Conservation (phyloP, 2,329 filamentous ascomycete genomes). For the Phialophora expanda region DNA sequence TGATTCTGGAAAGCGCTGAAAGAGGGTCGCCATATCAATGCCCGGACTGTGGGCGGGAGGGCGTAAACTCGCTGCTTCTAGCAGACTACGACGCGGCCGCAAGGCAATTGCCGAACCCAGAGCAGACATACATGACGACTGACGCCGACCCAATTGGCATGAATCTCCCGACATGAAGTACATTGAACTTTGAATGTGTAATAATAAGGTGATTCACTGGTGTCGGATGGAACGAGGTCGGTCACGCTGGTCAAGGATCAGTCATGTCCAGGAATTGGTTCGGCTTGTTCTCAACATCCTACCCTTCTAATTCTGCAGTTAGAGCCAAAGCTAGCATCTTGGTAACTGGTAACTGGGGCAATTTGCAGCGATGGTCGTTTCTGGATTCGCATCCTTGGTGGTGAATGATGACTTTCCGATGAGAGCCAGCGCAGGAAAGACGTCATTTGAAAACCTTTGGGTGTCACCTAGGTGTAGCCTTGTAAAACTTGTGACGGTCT, state of each 20-base stretch:
- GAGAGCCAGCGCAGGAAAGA: not conserved
- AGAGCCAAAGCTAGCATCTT: constrained; percentile 37
- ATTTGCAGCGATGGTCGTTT: not conserved
- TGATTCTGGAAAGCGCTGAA: not conserved
- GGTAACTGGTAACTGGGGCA: not conserved
- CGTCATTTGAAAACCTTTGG: constrained; percentile 4
- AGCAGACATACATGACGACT: constrained; percentile 78
- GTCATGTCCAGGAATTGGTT: constrained; percentile 4
- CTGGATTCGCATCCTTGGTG: not conserved
- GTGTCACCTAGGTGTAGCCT: no score
- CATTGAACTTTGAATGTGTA: constrained; percentile 99
- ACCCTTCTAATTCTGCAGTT: constrained; percentile 41
- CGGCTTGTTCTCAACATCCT: constrained; percentile 6
- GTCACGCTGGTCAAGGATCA: constrained; percentile 70
- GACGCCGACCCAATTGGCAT: constrained; percentile 83
- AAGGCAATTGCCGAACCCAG: not conserved
- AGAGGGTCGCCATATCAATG: not conserved
- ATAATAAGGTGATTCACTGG: constrained; percentile 81
- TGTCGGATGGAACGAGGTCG: constrained; percentile 83
- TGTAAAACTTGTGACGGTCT: not conserved
- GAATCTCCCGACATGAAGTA: constrained; percentile 91
- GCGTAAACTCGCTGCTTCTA: not conserved
- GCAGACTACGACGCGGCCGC: not conserved
- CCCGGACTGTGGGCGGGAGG: no score
- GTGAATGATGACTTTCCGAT: not conserved